phyloP scores from a whole-genome alignment of 768 basidiomycete species.

The Lactarius hengduanensis region DNA sequence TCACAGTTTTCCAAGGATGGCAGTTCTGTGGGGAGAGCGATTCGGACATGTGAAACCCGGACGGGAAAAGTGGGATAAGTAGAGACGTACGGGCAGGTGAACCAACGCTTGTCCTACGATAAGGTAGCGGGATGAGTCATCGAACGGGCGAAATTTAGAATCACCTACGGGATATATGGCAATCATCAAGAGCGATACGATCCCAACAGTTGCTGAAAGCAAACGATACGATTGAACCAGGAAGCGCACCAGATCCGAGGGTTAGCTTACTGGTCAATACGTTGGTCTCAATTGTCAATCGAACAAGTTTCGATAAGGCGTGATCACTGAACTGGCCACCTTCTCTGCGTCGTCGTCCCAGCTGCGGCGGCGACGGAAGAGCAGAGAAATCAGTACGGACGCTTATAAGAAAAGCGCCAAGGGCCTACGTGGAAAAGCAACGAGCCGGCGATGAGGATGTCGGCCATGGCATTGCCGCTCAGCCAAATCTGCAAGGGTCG shows the following conservation, averaged over 20 bases:
- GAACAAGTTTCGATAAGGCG: constrained; percentile 28
- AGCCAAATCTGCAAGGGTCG: constrained; percentile 13
- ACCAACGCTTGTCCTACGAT: background rate
- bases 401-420: background rate
- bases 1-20: no score
- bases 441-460: constrained; percentile 13
- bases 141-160: background rate
- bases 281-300: constrained; percentile 33
- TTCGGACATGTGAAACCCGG: no score
- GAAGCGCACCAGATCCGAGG: background rate
- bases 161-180: constrained; percentile 10
- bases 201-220: constrained; percentile 1
- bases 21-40: no score
- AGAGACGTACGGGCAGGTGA: background rate
- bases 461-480: constrained; percentile 10
- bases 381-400: background rate
- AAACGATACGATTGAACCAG: background rate
- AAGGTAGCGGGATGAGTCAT: background rate
- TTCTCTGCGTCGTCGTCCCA: background rate
- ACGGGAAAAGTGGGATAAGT: no score
- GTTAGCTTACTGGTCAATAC: constrained; percentile 20
- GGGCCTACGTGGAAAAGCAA: constrained; percentile 10
- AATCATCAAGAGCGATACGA: constrained; percentile 4
- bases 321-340: constrained; percentile 4
- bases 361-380: background rate